A percentile compares a stretch with the other conserved stretches of the same genome.
These are phyloP conservation scores for Citrus australasica DNA, from an alignment of 345 rosid genomes.

Conservation along the genomic window DNA sequence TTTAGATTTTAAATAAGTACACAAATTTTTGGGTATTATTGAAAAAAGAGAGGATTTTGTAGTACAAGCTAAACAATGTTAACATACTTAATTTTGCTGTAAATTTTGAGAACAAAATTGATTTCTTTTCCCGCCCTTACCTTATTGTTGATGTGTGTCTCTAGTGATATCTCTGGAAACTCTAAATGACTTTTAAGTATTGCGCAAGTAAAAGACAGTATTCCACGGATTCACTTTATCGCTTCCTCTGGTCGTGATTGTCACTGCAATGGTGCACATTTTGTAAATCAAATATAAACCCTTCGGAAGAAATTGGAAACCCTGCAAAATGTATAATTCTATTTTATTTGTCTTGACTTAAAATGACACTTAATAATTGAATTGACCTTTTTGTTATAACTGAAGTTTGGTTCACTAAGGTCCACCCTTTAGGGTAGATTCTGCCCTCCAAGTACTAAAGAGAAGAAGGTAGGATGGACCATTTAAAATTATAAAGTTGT, in stretches of 20 bases:
- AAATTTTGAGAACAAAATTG: background rate
- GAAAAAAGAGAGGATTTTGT: background rate
- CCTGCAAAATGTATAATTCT: background rate
- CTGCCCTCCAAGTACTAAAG: background rate
- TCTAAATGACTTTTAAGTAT: background rate
- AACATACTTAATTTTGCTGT: background rate
- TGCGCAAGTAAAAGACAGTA: background rate
- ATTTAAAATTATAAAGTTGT: background rate
- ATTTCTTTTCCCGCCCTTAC: too few relatives aligned
- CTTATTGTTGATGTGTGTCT: background rate
- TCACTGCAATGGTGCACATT: background rate
- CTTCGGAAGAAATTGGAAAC: background rate
- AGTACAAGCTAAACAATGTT: background rate
- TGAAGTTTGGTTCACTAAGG: background rate
- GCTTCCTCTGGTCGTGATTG: background rate
- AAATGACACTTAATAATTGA: background rate
- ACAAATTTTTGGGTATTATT: background rate
- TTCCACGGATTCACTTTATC: background rate
- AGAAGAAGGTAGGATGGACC: background rate
- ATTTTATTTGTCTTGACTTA: background rate
- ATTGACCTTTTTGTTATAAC: background rate
- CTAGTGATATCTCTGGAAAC: background rate
- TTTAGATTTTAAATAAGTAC: background rate
- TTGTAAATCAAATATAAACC: too few relatives aligned
- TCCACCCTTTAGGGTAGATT: background rate